Evolutionary conservation across 1,284 basidiomycete species (phyloP).

Genomic region (Porogramme epimiltina): DNA sequence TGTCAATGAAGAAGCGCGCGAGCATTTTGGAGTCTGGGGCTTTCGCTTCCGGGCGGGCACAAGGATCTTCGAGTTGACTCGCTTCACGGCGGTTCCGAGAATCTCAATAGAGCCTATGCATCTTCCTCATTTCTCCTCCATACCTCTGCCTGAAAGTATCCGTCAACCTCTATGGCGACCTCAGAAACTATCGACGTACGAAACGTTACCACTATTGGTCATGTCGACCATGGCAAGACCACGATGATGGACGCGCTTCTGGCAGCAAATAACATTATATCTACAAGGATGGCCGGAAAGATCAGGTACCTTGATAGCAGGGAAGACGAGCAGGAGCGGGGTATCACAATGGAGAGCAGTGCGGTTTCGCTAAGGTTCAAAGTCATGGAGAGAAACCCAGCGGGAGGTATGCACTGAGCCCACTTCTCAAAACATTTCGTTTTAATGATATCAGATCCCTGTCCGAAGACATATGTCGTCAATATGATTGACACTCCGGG

Average conservation of each 20-base stretch:
- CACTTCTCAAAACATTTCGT: constrained; percentile 25
- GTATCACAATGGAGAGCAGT: constrained; percentile 99
- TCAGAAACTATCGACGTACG: constrained; percentile 63
- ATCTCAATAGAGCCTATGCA: not conserved
- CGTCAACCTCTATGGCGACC: constrained; percentile 14
- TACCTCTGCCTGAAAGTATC: too few relatives aligned
- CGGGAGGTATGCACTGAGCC: constrained; percentile 40
- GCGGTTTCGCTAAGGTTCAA: constrained; percentile 89
- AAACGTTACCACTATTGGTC: constrained; percentile 81
- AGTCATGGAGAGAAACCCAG: constrained; percentile 57
- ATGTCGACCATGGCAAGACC: constrained; percentile 93
- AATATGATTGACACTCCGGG: constrained; percentile 99
- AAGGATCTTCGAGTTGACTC: too few relatives aligned
- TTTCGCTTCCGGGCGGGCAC: too few relatives aligned
- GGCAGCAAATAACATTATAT: constrained; percentile 98
- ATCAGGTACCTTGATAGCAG: constrained; percentile 94
- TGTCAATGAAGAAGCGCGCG: too few relatives aligned
- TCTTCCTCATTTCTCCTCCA: not conserved
- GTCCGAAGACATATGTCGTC: constrained; percentile 70
- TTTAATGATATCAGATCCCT: constrained; percentile 45
- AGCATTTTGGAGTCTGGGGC: too few relatives aligned
- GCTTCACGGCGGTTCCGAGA: too few relatives aligned
- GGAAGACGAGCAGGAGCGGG: constrained; percentile 97
- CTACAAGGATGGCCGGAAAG: constrained; percentile 92
- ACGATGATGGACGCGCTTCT: constrained; percentile 95